A percentile compares a stretch with the other conserved stretches of the same genome.
Evolutionary conservation across 1,284 basidiomycete genomes (phyloP).

Genomic region (Vanrija pseudolonga): DNA sequence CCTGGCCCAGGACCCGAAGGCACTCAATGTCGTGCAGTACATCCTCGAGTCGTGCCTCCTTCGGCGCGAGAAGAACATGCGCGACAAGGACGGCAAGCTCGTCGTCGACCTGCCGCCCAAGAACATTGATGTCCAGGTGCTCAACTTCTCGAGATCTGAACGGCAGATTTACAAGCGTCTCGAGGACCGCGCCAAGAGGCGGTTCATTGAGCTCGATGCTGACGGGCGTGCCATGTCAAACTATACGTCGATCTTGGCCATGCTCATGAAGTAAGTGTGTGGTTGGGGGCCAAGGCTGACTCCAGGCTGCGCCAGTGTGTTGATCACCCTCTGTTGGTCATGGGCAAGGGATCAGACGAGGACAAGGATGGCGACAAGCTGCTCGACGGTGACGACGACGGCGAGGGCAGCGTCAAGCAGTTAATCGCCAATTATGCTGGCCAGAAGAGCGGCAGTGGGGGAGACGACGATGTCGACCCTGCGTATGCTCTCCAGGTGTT

Average conservation of each 20-base stretch:
- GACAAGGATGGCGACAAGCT: constrained; percentile 51
- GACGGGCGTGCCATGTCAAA: constrained; percentile 76
- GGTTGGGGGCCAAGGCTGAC: constrained; percentile 4
- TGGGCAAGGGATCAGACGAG: constrained; percentile 52
- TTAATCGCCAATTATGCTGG: constrained; percentile 62
- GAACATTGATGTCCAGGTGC: constrained; percentile 65
- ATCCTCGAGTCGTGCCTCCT: constrained; percentile 84
- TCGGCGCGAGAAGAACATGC: constrained; percentile 92
- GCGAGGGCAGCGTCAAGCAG: constrained; percentile 57
- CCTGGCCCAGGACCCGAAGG: constrained; percentile 78
- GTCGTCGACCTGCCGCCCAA: constrained; percentile 89
- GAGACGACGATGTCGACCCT: constrained; percentile 34
- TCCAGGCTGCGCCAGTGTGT: constrained; percentile 76
- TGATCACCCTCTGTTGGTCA: constrained; percentile 74
- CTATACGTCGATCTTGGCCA: constrained; percentile 83
- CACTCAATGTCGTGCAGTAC: constrained; percentile 86
- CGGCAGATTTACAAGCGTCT: constrained; percentile 66
- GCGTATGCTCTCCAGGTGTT: constrained; percentile 65
- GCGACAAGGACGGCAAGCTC: constrained; percentile 76
- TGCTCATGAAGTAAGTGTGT: constrained; percentile 73
- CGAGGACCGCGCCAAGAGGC: constrained; percentile 44
- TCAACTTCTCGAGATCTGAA: constrained; percentile 73
- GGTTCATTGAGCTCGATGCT: constrained; percentile 69
- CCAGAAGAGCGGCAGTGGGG: constrained; percentile 44
- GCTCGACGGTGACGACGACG: constrained; percentile 49